phyloP scores from a whole-genome alignment of 805 yeast species.

The Grigorovia humatica region DNA sequence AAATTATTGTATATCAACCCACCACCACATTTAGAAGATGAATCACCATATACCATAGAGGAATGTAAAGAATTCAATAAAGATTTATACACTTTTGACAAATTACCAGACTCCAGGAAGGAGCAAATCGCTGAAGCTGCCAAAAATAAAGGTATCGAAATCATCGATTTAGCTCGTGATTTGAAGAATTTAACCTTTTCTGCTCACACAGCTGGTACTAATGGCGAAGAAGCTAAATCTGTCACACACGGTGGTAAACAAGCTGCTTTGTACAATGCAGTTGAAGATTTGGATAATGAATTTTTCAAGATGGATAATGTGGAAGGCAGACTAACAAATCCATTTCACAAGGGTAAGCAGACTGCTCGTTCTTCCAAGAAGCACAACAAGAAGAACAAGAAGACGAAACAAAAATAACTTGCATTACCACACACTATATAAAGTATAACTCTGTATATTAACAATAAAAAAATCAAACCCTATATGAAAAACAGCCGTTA shows the following conservation, averaged over 20 bases:
- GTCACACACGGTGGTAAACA: conserved; percentile 72
- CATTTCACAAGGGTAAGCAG: conserved; percentile 54
- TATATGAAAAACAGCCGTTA: neutral
- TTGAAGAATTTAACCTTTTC: conserved; percentile 68
- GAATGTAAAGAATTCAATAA: conserved; percentile 58
- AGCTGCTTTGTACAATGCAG: conserved; percentile 68
- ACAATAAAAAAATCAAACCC: neutral
- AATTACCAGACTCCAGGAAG: conserved; percentile 62
- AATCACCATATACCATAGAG: conserved; percentile 40
- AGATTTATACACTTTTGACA: conserved; percentile 56
- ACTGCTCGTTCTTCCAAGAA: conserved; percentile 35
- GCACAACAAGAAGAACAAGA: conserved; percentile 71
- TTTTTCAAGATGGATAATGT: conserved; percentile 64
- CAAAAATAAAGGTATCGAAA: conserved; percentile 42
- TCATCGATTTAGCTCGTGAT: conserved; percentile 59
- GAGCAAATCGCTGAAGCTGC: conserved; percentile 62
- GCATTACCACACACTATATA: neutral
- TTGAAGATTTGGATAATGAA: conserved; percentile 75
- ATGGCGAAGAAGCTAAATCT: conserved; percentile 36
- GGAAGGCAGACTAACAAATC: conserved; percentile 52
- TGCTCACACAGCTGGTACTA: conserved; percentile 53
- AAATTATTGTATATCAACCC: conserved; percentile 77
- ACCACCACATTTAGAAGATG: conserved; percentile 65
- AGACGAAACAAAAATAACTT: conserved; percentile 36
- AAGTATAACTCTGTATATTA: neutral